phyloP scores from a whole-genome alignment of 1,284 basidiomycete species.

The Neolentinus lepideus region DNA sequence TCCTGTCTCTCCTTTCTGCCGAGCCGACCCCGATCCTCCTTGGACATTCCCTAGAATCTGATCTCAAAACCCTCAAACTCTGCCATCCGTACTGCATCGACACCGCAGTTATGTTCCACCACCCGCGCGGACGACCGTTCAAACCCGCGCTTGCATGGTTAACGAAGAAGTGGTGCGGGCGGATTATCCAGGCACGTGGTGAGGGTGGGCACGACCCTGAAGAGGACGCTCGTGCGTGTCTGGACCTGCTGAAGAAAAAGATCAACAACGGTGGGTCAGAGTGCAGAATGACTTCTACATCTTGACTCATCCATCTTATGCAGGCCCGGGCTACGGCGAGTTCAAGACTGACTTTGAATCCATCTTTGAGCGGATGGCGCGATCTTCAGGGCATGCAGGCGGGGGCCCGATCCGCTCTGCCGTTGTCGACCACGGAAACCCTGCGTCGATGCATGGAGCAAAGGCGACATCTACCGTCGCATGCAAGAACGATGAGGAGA shows the following conservation, averaged over 20 bases:
- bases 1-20: conserved; percentile 48
- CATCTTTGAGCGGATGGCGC: conserved; percentile 76
- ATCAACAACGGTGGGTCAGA: conserved; percentile 52
- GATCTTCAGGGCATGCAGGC: conserved; percentile 37
- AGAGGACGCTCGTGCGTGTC: conserved; percentile 84
- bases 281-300: neutral
- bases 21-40: conserved; percentile 73
- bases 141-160: conserved; percentile 93
- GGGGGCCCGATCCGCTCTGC: conserved; percentile 46
- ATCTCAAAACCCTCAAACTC: conserved; percentile 79
- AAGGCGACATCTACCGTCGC: conserved; percentile 72
- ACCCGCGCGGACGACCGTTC: conserved; percentile 82
- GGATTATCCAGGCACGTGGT: conserved; percentile 76
- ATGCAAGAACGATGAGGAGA: conserved; percentile 72
- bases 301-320: neutral
- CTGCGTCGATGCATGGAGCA: conserved; percentile 71
- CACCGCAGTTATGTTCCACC: conserved; percentile 83
- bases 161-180: conserved; percentile 81
- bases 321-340: conserved; percentile 77
- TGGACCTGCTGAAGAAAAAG: conserved; percentile 80
- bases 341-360: conserved; percentile 79
- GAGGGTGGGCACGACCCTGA: conserved; percentile 86
- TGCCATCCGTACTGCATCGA: conserved; percentile 83
- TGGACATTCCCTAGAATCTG: conserved; percentile 92
- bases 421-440: conserved; percentile 82